These are phyloP conservation scores for Aspergillus melleus DNA, from an alignment of 2,329 filamentous ascomycete genomes.

Conservation along the genomic window DNA sequence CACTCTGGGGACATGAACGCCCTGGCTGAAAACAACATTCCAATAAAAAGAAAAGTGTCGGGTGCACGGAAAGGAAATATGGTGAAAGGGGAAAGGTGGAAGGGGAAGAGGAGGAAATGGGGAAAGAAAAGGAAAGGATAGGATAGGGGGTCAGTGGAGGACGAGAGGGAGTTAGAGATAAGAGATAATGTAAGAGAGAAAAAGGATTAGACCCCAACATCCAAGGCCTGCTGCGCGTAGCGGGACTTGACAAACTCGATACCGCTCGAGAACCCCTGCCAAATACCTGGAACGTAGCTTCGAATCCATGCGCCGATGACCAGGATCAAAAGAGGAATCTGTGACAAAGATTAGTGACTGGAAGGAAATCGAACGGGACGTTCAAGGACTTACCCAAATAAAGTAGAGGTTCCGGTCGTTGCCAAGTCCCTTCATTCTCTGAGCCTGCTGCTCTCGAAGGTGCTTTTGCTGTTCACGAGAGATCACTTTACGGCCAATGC, in stretches of 20 bases:
- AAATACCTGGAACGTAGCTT: conserved; percentile 44
- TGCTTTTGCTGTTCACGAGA: conserved; percentile 49
- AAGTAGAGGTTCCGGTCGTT: conserved; percentile 56
- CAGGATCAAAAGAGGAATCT: conserved; percentile 50
- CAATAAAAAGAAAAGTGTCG: conserved; percentile 14
- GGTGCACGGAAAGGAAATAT: conserved; percentile 14
- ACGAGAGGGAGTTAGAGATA: not conserved
- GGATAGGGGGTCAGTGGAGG: not conserved
- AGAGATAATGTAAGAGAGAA: not conserved
- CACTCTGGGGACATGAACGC: conserved; percentile 21
- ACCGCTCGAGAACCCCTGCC: conserved; percentile 38
- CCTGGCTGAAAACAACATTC: conserved; percentile 25
- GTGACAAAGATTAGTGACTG: conserved; percentile 21
- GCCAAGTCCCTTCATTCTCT: conserved; percentile 49
- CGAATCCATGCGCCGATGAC: conserved; percentile 48
- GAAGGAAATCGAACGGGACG: not conserved
- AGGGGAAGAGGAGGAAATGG: conserved; percentile 10
- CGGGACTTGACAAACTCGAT: conserved; percentile 41
- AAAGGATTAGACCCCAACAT: conserved; percentile 28
- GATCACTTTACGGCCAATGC: conserved; percentile 44
- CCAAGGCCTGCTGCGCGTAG: conserved; percentile 35
- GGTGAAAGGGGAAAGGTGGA: conserved; percentile 5
- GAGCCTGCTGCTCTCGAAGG: conserved; percentile 47
- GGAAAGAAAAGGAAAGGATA: conserved; percentile 1
- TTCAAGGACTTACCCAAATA: conserved; percentile 49